These are phyloP conservation scores for Podospora tetraspora DNA, from an alignment of 495 filamentous ascomycete genomes.

Conservation along the genomic window DNA sequence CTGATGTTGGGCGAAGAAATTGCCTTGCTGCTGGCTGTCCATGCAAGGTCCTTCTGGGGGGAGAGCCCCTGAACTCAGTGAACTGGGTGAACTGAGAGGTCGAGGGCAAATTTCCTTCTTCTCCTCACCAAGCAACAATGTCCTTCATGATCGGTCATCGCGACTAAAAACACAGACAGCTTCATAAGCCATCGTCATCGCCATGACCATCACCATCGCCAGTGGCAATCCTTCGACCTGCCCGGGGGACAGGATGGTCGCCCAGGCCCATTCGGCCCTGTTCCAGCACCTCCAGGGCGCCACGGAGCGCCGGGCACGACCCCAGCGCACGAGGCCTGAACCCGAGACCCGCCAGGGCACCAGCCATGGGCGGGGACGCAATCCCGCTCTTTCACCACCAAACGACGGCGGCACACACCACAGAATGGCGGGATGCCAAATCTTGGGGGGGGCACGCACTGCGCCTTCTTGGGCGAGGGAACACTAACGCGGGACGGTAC, in stretches of 20 bases:
- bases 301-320: neutral
- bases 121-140: neutral
- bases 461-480: conserved; percentile 1
- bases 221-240: neutral
- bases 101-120: neutral
- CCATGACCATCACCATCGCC: neutral
- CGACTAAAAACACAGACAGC: neutral
- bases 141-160: neutral
- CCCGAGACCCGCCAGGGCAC: neutral
- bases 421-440: conserved; percentile 10
- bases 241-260: too few species aligned
- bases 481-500: conserved; percentile 1
- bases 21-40: neutral
- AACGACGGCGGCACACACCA: conserved; percentile 1
- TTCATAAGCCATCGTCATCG: neutral
- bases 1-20: neutral
- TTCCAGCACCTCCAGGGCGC: neutral
- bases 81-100: neutral
- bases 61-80: too few species aligned
- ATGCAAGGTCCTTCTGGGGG: neutral
- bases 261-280: neutral
- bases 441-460: neutral
- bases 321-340: neutral
- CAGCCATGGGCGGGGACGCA: neutral
- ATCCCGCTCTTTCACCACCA: conserved; percentile 6